Conservation (phyloP, 2,329 filamentous ascomycete species). For the Fusarium odoratissimum region DNA sequence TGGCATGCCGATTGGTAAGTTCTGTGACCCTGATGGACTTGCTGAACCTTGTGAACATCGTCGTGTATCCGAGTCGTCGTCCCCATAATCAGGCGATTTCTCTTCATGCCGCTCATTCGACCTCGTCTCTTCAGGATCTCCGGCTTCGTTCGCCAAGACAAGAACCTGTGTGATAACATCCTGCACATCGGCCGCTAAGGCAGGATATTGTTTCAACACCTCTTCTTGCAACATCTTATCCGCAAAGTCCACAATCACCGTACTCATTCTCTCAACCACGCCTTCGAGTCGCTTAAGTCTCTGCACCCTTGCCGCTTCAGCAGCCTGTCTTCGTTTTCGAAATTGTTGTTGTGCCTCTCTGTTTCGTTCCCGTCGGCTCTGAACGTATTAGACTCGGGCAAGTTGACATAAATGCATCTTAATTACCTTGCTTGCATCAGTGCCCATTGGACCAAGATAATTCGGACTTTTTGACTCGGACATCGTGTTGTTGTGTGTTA, state of each 20-base stretch:
- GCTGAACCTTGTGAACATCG: not conserved
- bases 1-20: too few species aligned
- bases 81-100: not conserved
- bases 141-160: conserved; percentile 8
- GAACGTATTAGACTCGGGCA: not conserved
- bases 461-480: not conserved
- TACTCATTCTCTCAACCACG: conserved; percentile 17
- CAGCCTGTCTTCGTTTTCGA: conserved; percentile 10
- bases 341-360: conserved; percentile 22
- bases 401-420: not conserved
- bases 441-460: not conserved
- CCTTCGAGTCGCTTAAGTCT: conserved; percentile 7
- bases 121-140: not conserved
- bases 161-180: conserved; percentile 6
- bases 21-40: not conserved
- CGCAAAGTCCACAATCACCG: conserved; percentile 5
- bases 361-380: conserved; percentile 21
- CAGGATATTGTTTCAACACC: conserved; percentile 2
- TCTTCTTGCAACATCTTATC: conserved; percentile 13
- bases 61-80: not conserved
- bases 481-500: not conserved
- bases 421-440: conserved; percentile 5
- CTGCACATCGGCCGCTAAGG: not conserved
- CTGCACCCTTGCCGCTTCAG: conserved; percentile 1
- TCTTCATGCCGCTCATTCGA: not conserved